Evolutionary conservation across 352 stramenopile species (phyloP).

Genomic region (Bremia lactucae): DNA sequence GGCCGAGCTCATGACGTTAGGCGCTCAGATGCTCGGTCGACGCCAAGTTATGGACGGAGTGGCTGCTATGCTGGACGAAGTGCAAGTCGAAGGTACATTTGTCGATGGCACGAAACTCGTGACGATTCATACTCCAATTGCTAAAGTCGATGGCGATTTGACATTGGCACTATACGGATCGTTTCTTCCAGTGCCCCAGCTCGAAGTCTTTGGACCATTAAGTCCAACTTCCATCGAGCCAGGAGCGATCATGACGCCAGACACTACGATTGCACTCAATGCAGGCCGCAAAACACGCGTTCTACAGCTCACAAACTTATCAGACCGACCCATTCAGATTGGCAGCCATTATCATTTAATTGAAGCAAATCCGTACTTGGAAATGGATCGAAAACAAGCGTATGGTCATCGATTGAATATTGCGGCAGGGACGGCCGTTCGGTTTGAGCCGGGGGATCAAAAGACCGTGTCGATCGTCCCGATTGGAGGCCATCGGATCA

Average conservation of each 20-base stretch:
- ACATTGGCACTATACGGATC: slow-evolving; percentile 88
- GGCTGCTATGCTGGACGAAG: slow-evolving; percentile 80
- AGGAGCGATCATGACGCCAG: slow-evolving; percentile 49
- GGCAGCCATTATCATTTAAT: slow-evolving; percentile 94
- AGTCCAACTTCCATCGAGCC: slow-evolving; percentile 18
- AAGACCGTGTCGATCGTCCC: slow-evolving; percentile 92
- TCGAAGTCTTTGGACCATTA: slow-evolving; percentile 46
- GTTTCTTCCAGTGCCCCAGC: slow-evolving; percentile 86
- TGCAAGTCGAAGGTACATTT: slow-evolving; percentile 97
- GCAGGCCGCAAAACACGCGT: slow-evolving; percentile 52
- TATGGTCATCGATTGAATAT: slow-evolving; percentile 94
- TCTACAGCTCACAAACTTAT: slow-evolving; percentile 91
- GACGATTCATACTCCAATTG: slow-evolving; percentile 91
- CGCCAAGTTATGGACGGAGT: slow-evolving; percentile 92
- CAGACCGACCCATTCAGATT: slow-evolving; percentile 91
- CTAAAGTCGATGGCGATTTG: slow-evolving; percentile 83
- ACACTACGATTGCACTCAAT: slow-evolving; percentile 81
- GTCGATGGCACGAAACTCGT: slow-evolving; percentile 96
- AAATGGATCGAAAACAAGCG: slow-evolving; percentile 87
- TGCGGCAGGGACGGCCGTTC: slow-evolving; percentile 84
- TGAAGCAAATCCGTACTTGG: slow-evolving; percentile 91
- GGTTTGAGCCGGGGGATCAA: slow-evolving; percentile 93
- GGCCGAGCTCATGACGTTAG: slow-evolving; percentile 81
- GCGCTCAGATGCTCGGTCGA: slow-evolving; percentile 75
- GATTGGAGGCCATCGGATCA: slow-evolving; percentile 85